These are phyloP conservation scores for Phytophthora ohioensis DNA, from an alignment of 352 stramenopile genomes.

Conservation along the genomic window DNA sequence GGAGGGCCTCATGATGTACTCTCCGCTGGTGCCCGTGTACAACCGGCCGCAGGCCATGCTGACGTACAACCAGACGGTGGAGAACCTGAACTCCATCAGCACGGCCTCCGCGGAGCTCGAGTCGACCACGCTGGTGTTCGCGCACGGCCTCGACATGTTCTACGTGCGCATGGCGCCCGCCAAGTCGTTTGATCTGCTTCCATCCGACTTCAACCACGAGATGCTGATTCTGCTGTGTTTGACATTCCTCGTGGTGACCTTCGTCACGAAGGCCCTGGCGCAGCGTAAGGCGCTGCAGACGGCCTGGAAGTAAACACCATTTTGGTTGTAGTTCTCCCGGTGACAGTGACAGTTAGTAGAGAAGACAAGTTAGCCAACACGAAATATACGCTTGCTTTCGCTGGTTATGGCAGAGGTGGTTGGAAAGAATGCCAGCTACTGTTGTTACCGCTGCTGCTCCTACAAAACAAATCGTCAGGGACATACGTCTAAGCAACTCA, in stretches of 20 bases:
- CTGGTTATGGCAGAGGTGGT: slow-evolving; percentile 16
- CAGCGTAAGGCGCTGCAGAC: slow-evolving; percentile 82
- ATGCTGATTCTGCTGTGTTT: slow-evolving; percentile 93
- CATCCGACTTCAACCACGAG: slow-evolving; percentile 96
- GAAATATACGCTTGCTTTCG: slow-evolving; percentile 26
- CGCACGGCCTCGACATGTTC: slow-evolving; percentile 94
- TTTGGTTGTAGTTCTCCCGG: too few relatives aligned
- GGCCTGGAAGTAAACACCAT: slow-evolving; percentile 74
- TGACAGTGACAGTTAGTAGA: slow-evolving; percentile 17
- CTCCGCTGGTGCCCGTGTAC: slow-evolving; percentile 90
- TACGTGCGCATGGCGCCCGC: slow-evolving; percentile 94
- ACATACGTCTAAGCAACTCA: slow-evolving; percentile 20
- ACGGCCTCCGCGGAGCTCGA: slow-evolving; percentile 91
- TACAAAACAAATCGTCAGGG: slow-evolving; percentile 21
- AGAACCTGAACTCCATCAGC: slow-evolving; percentile 74
- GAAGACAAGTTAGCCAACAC: slow-evolving; percentile 18
- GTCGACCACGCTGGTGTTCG: slow-evolving; percentile 95
- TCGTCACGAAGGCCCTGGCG: slow-evolving; percentile 70
- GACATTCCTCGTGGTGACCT: slow-evolving; percentile 84
- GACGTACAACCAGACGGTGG: slow-evolving; percentile 93
- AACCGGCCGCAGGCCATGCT: slow-evolving; percentile 86
- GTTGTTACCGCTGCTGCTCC: slow-evolving; percentile 14
- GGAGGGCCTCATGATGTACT: slow-evolving; percentile 91
- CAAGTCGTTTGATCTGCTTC: slow-evolving; percentile 96
- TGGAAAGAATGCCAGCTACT: slow-evolving; percentile 1